These are phyloP conservation scores for Pichia kluyveri DNA, from an alignment of 805 yeast genomes.

Conservation along the genomic window DNA sequence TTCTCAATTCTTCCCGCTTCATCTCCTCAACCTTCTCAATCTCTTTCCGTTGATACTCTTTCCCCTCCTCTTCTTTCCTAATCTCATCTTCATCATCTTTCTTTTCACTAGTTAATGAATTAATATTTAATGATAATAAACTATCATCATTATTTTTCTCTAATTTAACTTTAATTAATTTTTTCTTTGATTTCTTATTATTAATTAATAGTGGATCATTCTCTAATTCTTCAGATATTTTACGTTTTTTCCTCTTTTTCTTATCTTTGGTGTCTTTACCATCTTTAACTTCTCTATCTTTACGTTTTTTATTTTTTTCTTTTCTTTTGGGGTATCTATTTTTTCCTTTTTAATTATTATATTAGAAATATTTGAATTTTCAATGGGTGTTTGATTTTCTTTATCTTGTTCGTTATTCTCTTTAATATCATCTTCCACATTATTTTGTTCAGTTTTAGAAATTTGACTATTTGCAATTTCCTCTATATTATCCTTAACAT, in stretches of 20 bases:
- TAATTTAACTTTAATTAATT: not conserved
- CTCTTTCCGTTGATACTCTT: not conserved
- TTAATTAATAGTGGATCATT: not conserved
- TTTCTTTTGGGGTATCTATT: not conserved
- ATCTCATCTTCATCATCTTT: no score
- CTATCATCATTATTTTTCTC: not conserved
- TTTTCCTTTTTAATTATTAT: not conserved
- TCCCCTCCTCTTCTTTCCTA: no score
- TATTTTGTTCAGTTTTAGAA: not conserved
- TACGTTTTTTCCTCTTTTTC: not conserved
- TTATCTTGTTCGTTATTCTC: not conserved
- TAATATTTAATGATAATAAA: not conserved
- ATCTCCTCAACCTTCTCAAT: no score
- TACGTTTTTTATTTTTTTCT: slow-evolving; percentile 3
- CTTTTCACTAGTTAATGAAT: no score
- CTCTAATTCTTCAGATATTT: not conserved
- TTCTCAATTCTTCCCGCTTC: no score
- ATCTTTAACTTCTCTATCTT: not conserved
- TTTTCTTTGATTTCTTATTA: not conserved
- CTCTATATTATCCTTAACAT: not conserved
- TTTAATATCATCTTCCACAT: not conserved
- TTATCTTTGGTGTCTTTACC: not conserved
- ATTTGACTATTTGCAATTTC: no score
- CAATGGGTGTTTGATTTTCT: not conserved
- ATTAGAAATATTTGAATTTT: not conserved